Base-by-base conservation (phyloP, 1,284 basidiomycete species). In the Irpex sp. region DNA sequence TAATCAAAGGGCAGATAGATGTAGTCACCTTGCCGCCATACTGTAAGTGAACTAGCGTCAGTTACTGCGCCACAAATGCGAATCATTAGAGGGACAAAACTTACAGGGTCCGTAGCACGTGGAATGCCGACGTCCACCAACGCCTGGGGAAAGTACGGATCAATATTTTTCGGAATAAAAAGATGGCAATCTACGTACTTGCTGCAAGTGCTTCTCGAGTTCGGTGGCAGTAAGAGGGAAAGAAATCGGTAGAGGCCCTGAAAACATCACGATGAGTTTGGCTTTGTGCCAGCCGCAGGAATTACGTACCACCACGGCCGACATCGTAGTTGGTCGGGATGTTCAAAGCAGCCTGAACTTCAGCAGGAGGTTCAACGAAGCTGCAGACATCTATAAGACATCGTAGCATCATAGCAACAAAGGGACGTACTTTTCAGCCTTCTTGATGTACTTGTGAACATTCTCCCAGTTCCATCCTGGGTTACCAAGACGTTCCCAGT, bases 391-490 rank as follows among this genome's bases (percentile, higher is more conserved):
- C 26, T 13, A n/a, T 54, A 15, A 21, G 26, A 21, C 17, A 54
- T 19, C 19, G 51, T 11, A 19, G 19, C 17, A 34, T 57, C 31
- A 17, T 19, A 26, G 9, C 17, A 17, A 57, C n/a, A 11, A 58
- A 49, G 19, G 17, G 13, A 52, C 64, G 5, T 38, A 65, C 64
- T 61, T 48, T 38, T 65, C 64, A n/a, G 57, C 55, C 38, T 58
- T 62, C 8, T 57, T 37, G 9, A 57, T 48, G 34, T 55, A 55
- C 17, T 60, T 52, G 38, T 61, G 21, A 57, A 51, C 58, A 9
- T 51, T 61, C 11, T 54, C 52, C 62, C 62, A 66, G 52, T 66
- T 66, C 62, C 62, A 66, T 37, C 65, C 65, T n/a, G 64, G 61
- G 37, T 65, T 65, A 5, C 64, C 64, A 17, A 65, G 62, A 11